Base-by-base conservation (phyloP, 2,329 filamentous ascomycete species). In the Ophiostoma ulmi region DNA sequence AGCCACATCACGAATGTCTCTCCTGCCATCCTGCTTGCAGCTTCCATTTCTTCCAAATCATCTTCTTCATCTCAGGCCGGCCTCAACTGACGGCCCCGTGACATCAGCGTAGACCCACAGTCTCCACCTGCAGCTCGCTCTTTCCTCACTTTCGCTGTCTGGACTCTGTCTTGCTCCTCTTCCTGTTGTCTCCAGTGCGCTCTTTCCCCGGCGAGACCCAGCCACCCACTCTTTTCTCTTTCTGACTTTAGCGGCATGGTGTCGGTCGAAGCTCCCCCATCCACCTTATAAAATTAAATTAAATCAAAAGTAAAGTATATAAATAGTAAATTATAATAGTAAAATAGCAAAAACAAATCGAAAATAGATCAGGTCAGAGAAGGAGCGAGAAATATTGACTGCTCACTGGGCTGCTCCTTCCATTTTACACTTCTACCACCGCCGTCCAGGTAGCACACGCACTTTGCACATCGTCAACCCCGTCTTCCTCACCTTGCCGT, bases 61-160 rank as follows among this genome's bases (percentile, higher is more conserved):
- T 58, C 52, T 58, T 26, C 48, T 8, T 22, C 52, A 20, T n/a
- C 61, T 20, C 31, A 6, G 11, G 13, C 58, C 58, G 58, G 35
- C 22, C 58, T 64, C 61, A 38, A 36, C 31, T 35, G 61, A 36
- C 61, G 35, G 38, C 44, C 67, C 63, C 71, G 71, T 72, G 71
- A 72, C 71, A 72, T 64, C 67, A 70, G 69, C 11, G 52, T 68
- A 39, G 66, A 58, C 71, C 64, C 70, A 64, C 71, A 63, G 55
- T 67, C 48, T 26, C 69, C 69, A 67, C 48, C 44, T n/a, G 44
- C 38, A 66, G 31, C 22, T 35, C 41, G 48, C 22, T 61, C 63
- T 36, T 64, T 20, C 31, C 10, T 39, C 20, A 36, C 38, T n/a
- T 13, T 13, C 26, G 35, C 5, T 13, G 63, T 48, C 44, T 35